Evolutionary conservation across 2,329 filamentous ascomycete genomes (phyloP).

Genomic region (Lomentospora prolificans): DNA sequence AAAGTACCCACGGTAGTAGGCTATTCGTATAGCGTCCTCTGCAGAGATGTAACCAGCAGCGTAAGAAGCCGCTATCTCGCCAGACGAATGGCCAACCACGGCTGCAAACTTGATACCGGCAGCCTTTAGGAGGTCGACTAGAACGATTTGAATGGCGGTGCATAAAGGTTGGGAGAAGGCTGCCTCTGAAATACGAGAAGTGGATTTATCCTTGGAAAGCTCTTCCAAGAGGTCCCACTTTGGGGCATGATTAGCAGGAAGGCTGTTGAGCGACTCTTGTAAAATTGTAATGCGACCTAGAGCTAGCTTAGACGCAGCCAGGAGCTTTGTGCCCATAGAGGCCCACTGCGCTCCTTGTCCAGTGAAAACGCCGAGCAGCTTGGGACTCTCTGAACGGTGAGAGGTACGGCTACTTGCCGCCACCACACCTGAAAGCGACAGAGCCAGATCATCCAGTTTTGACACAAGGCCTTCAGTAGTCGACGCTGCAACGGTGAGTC

Average conservation of each 20-base stretch:
- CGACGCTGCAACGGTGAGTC: constrained; percentile 29
- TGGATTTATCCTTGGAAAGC: constrained; percentile 22
- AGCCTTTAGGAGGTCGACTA: constrained; percentile 32
- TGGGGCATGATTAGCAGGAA: constrained; percentile 20
- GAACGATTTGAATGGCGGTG: constrained; percentile 36
- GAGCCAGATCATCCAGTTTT: constrained; percentile 21
- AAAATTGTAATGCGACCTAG: background rate
- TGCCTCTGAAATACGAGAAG: constrained; percentile 25
- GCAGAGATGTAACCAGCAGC: constrained; percentile 19
- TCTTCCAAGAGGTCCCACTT: constrained; percentile 28
- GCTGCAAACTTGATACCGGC: constrained; percentile 29
- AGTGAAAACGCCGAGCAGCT: constrained; percentile 21
- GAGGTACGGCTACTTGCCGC: constrained; percentile 26
- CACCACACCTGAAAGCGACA: constrained; percentile 25
- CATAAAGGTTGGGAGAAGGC: constrained; percentile 32
- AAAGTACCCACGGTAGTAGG: constrained; percentile 22
- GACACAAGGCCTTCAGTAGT: constrained; percentile 10
- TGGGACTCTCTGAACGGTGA: constrained; percentile 10
- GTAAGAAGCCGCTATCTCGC: constrained; percentile 40
- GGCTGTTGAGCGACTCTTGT: constrained; percentile 10
- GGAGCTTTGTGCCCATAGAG: constrained; percentile 21
- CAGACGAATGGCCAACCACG: constrained; percentile 36
- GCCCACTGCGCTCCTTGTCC: constrained; percentile 25
- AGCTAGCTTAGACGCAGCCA: constrained; percentile 7
- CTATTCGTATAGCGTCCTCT: constrained; percentile 20